Conservation (phyloP, 805 yeast species). For the Barnettozyma californica region DNA sequence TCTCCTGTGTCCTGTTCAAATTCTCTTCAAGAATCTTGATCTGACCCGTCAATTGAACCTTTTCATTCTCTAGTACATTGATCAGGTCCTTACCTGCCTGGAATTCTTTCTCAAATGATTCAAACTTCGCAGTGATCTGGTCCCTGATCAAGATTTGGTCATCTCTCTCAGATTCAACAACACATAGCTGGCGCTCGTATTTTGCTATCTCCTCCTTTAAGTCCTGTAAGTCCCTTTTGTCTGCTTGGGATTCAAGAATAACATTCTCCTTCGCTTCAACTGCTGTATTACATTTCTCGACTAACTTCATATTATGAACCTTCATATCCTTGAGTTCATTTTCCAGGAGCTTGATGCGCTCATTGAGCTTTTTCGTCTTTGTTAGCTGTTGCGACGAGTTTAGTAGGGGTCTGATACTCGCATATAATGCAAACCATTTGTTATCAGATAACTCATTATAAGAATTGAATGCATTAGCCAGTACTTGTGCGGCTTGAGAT, state of each 20-base stretch:
- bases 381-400: constrained; percentile 56
- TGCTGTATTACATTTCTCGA: constrained; percentile 24
- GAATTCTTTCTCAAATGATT: constrained; percentile 22
- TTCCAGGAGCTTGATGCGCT: constrained; percentile 49
- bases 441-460: constrained; percentile 46
- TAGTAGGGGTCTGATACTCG: constrained; percentile 69
- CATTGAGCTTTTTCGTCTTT: constrained; percentile 52
- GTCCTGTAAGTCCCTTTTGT: background rate
- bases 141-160: background rate
- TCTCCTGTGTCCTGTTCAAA: constrained; percentile 12
- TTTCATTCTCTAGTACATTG: constrained; percentile 20
- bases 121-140: constrained; percentile 21
- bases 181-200: background rate
- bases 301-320: constrained; percentile 25
- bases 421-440: constrained; percentile 77
- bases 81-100: constrained; percentile 24
- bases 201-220: background rate
- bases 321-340: constrained; percentile 36
- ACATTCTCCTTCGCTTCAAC: constrained; percentile 41
- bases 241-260: background rate
- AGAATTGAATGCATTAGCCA: constrained; percentile 54
- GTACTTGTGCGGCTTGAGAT: constrained; percentile 63
- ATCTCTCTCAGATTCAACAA: background rate
- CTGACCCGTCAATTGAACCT: constrained; percentile 12
- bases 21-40: constrained; percentile 20